Evolutionary conservation across 164 flowering plant genomes (phyloP).

Genomic region (Nelumbo lutea): DNA sequence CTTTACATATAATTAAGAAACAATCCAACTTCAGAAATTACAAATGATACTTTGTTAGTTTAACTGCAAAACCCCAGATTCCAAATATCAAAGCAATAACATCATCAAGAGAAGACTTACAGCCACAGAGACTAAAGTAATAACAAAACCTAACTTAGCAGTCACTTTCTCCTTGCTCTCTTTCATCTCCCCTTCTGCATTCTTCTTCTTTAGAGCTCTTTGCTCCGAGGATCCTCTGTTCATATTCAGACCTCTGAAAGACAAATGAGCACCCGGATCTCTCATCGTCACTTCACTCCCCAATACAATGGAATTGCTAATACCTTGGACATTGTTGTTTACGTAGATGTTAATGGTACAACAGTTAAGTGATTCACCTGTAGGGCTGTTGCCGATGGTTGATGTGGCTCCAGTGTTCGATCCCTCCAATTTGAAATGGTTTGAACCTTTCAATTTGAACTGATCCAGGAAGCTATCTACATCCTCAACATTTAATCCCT

Average conservation of each 20-base stretch:
- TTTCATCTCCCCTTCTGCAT: slow-evolving; percentile 10
- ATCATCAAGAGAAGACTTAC: no score
- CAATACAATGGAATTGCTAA: slow-evolving; percentile 49
- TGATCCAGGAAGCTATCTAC: slow-evolving; percentile 13
- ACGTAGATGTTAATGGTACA: slow-evolving; percentile 61
- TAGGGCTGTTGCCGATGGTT: slow-evolving; percentile 16
- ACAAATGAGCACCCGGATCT: slow-evolving; percentile 55
- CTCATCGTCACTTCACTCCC: slow-evolving; percentile 57
- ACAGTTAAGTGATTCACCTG: slow-evolving; percentile 22
- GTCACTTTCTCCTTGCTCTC: not conserved
- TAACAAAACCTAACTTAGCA: not conserved
- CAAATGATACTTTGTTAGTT: no score
- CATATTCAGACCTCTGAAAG: slow-evolving; percentile 30
- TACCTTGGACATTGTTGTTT: slow-evolving; percentile 76
- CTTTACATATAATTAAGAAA: no score
- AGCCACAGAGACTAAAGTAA: not conserved
- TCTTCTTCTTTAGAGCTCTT: no score
- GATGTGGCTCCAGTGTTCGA: slow-evolving; percentile 55
- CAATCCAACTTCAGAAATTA: no score
- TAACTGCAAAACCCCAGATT: no score
- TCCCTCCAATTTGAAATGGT: slow-evolving; percentile 35
- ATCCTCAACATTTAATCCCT: no score
- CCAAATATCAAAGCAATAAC: no score
- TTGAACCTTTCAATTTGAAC: slow-evolving; percentile 25
- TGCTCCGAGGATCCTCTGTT: slow-evolving; percentile 10